These are phyloP conservation scores for Botrytis fabae DNA, from an alignment of 2,329 filamentous ascomycete genomes.

Conservation along the genomic window DNA sequence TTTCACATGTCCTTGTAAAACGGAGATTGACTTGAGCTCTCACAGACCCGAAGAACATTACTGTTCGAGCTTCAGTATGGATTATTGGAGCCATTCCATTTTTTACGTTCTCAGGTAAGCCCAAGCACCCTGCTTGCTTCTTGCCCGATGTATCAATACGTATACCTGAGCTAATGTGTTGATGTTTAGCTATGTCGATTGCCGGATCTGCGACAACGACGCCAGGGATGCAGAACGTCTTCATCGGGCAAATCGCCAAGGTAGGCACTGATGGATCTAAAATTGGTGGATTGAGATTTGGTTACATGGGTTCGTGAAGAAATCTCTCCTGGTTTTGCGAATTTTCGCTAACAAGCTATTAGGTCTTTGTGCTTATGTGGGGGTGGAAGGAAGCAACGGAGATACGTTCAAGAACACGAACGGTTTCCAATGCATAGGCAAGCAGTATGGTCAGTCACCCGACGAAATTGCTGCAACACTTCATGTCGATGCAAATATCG, in stretches of 20 bases:
- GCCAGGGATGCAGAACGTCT: constrained; percentile 18
- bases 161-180: neutral
- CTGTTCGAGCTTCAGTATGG: constrained; percentile 18
- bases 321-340: neutral
- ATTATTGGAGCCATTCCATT: constrained; percentile 18
- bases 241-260: constrained; percentile 3
- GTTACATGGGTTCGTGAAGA: constrained; percentile 15
- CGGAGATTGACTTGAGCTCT: neutral
- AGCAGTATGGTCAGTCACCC: constrained; percentile 10
- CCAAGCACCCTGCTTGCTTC: neutral
- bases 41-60: constrained; percentile 19
- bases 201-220: constrained; percentile 18
- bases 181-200: constrained; percentile 16
- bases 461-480: constrained; percentile 7
- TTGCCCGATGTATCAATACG: neutral
- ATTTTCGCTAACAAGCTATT: neutral
- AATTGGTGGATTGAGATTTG: constrained; percentile 14
- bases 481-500: constrained; percentile 14
- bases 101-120: constrained; percentile 9
- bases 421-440: constrained; percentile 20
- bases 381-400: constrained; percentile 18
- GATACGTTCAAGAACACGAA: constrained; percentile 19
- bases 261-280: constrained; percentile 2
- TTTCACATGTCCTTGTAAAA: neutral
- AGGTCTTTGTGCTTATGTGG: constrained; percentile 21